Evolutionary conservation across 2,329 filamentous ascomycete species (phyloP).

Genomic region (Trichoderma oligosporum): DNA sequence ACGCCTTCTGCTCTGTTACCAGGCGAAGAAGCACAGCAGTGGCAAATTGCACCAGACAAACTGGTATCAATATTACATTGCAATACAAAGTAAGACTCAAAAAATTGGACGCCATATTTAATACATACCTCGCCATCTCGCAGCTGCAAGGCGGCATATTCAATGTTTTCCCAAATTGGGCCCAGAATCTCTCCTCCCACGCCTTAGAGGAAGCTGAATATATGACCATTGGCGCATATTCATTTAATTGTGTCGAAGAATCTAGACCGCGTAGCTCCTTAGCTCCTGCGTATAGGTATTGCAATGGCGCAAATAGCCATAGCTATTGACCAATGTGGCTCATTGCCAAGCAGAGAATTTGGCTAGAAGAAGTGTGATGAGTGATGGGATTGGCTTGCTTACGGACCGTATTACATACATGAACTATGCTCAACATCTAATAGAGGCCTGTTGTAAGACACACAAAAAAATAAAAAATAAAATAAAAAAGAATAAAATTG

Average conservation of each 20-base stretch:
- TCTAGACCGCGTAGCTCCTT: conserved; percentile 7
- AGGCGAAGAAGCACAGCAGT: neutral
- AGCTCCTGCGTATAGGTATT: neutral
- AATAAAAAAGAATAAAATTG: no score
- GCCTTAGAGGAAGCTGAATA: neutral
- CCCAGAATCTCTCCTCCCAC: neutral
- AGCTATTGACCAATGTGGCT: neutral
- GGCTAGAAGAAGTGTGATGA: neutral
- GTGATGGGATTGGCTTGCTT: neutral
- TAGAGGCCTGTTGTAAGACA: no score
- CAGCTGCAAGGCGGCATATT: neutral
- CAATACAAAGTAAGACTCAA: no score
- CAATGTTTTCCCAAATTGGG: no score
- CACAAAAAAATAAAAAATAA: no score
- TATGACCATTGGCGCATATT: neutral
- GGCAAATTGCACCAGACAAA: neutral
- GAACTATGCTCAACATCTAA: neutral
- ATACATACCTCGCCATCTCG: no score
- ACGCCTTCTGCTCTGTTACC: conserved; percentile 8
- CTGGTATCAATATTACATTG: no score
- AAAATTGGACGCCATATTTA: no score
- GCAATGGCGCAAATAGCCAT: neutral
- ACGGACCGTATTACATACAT: neutral
- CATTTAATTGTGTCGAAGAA: neutral
- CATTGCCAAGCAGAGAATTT: neutral